Conservation (phyloP, 2,329 filamentous ascomycete species). For the Fusarium brachygibbosum region DNA sequence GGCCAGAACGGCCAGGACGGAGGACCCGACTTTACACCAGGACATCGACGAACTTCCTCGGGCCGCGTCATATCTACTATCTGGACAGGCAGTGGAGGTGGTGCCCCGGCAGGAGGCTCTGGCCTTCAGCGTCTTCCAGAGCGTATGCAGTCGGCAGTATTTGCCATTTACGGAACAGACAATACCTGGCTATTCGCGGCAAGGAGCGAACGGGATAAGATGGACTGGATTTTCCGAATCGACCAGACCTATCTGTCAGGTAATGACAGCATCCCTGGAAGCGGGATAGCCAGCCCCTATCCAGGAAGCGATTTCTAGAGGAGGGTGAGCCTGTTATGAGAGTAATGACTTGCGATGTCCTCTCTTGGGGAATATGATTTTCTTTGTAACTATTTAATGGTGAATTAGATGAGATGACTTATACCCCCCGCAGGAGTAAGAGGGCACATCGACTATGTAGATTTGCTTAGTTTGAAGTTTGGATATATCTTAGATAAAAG, state of each 20-base stretch:
- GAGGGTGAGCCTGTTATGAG: conserved; percentile 30
- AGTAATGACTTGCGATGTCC: conserved; percentile 50
- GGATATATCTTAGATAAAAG: conserved; percentile 44
- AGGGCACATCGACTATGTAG: conserved; percentile 45
- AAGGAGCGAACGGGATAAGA: conserved; percentile 89
- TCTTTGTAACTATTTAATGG: conserved; percentile 49
- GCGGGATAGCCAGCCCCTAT: conserved; percentile 55
- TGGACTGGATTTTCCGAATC: conserved; percentile 96
- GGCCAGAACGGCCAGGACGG: conserved; percentile 53
- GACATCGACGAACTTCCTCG: conserved; percentile 64
- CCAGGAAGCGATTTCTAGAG: conserved; percentile 52
- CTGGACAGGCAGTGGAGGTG: conserved; percentile 63
- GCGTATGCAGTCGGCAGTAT: conserved; percentile 78
- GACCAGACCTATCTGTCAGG: conserved; percentile 79
- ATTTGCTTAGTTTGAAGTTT: conserved; percentile 37
- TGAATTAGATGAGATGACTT: conserved; percentile 51
- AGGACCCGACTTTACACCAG: conserved; percentile 57
- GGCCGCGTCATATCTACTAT: conserved; percentile 68
- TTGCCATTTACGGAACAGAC: conserved; percentile 92
- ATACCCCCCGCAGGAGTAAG: conserved; percentile 49
- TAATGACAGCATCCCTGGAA: conserved; percentile 58
- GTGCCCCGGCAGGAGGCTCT: conserved; percentile 41
- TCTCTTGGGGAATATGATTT: conserved; percentile 47
- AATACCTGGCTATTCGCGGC: conserved; percentile 97
- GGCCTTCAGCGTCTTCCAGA: conserved; percentile 69